Base-by-base conservation (phyloP, 2,329 filamentous ascomycete genomes). In the Plenodomus lindquistii region DNA sequence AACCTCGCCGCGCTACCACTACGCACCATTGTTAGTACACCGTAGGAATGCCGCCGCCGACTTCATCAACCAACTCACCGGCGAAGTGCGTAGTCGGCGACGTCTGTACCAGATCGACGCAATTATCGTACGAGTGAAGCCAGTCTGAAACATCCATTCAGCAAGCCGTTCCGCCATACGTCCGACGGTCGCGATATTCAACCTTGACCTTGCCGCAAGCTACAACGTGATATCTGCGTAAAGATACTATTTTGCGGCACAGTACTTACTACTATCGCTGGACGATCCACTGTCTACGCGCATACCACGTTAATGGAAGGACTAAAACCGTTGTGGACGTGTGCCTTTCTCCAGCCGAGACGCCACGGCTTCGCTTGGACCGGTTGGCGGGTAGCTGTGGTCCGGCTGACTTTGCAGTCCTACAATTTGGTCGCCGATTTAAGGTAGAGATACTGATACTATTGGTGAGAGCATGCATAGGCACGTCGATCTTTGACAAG, bases 401-500 rank as follows among this genome's bases (percentile, higher is more conserved):
- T 15, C 45, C 50, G 59, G 55, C 39, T 54, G 46, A 55, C 48
- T 40, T 47, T 48, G 38, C 48, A 40, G 24, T 52, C 45, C 39
- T 17, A 40, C 19, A 20, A 41, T 52, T 29, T 52, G 44, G 54
- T 64, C 61, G 61, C 45, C 61, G 61, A 64, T 53, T n/a, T 50
- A 44, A 37, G 29, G 34, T 39, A 39, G 34, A 46, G 18, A 27
- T 29, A 38, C 41, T 42, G 17, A 15, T 48, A 31, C 46, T 43
- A 62, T 57, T 58, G 58, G 59, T 21, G 34, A 31, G 21, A 19
- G 19, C 4, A 24, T 3, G 22, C 27, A 41, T 48, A 44, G 45
- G 42, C 44, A 54, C 40, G 51, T 29, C 42, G 50, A 48, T 57
- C 52, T 41, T 11, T 35, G 11, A 22, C 35, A 35, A 13, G 17